Percentiles rank a stretch among this genome's conserved stretches.
phyloP scores from a whole-genome alignment of 2,329 filamentous ascomycete species.

The Colletotrichum tabaci region DNA sequence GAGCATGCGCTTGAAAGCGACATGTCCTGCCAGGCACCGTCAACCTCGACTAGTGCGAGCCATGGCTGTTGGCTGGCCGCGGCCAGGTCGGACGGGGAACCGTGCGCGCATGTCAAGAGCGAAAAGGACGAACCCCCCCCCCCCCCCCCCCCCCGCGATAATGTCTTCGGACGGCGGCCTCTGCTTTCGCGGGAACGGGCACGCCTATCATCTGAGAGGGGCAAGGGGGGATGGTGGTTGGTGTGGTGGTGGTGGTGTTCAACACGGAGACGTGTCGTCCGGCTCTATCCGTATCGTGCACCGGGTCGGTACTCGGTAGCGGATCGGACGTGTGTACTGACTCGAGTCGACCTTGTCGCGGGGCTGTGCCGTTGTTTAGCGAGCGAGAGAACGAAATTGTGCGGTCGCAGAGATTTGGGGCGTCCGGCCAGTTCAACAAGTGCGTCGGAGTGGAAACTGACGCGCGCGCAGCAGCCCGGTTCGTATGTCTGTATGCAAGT shows the following conservation, averaged over 20 bases:
- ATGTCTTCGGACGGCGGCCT: not conserved
- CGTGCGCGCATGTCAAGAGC: slow-evolving; percentile 1
- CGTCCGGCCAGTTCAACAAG: not conserved
- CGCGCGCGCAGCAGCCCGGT: slow-evolving; percentile 29
- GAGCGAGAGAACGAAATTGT: slow-evolving; percentile 41
- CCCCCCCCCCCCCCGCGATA: too few relatives aligned
- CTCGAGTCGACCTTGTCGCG: slow-evolving; percentile 37
- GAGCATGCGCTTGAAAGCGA: not conserved
- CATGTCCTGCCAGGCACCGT: not conserved
- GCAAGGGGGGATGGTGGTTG: too few relatives aligned
- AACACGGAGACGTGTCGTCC: not conserved
- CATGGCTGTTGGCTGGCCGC: not conserved
- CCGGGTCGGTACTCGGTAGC: slow-evolving; percentile 22
- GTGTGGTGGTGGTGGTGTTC: not conserved
- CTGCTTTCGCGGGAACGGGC: not conserved
- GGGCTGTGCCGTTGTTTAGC: slow-evolving; percentile 38
- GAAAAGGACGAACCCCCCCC: not conserved
- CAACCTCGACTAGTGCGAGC: not conserved
- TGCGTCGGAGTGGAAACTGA: slow-evolving; percentile 26
- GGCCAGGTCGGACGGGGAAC: not conserved
- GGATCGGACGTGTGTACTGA: slow-evolving; percentile 25
- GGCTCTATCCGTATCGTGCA: slow-evolving; percentile 15
- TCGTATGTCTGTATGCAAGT: slow-evolving; percentile 9
- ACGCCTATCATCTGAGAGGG: not conserved
- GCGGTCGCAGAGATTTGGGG: slow-evolving; percentile 28